Conservation (phyloP, 129 eudicot genomes). For the Pseudognaphalium luteoalbum region DNA sequence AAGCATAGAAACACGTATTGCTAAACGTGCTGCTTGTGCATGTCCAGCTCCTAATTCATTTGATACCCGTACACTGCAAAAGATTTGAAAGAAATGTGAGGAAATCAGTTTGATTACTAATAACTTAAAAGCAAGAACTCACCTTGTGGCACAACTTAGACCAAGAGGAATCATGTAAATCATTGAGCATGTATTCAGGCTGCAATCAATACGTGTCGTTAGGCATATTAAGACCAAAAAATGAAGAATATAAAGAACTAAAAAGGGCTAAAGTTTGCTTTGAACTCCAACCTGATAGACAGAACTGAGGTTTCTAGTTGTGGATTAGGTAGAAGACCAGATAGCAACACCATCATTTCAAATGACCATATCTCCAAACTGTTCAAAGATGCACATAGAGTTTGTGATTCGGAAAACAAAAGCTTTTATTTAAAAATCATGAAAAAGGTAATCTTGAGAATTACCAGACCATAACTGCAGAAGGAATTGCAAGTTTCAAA, state of each 20-base stretch:
- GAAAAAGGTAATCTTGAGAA: conserved; percentile 3
- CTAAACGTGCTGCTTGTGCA: conserved; percentile 45
- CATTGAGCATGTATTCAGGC: conserved; percentile 65
- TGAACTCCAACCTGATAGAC: conserved; percentile 55
- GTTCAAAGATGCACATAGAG: background rate
- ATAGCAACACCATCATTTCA: conserved; percentile 73
- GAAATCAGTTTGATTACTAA: background rate
- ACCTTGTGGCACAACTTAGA: conserved; percentile 76
- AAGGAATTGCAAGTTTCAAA: conserved; percentile 67
- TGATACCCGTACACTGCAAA: conserved; percentile 51
- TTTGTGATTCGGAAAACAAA: background rate
- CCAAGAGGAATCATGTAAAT: conserved; percentile 83
- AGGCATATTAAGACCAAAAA: background rate
- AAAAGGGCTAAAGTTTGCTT: background rate
- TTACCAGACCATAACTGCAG: conserved; percentile 85
- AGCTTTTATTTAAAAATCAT: background rate
- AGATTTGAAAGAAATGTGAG: background rate
- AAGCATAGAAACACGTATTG: conserved; percentile 33
- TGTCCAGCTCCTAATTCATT: conserved; percentile 61
- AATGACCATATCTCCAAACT: conserved; percentile 92
- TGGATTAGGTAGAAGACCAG: conserved; percentile 90
- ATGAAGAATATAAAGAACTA: background rate
- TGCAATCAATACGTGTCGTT: conserved; percentile 19
- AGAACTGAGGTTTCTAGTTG: conserved; percentile 83
- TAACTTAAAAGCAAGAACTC: background rate